These are phyloP conservation scores for Cyberlindnera mississippiensis DNA, from an alignment of 805 yeast species.

Conservation along the genomic window DNA sequence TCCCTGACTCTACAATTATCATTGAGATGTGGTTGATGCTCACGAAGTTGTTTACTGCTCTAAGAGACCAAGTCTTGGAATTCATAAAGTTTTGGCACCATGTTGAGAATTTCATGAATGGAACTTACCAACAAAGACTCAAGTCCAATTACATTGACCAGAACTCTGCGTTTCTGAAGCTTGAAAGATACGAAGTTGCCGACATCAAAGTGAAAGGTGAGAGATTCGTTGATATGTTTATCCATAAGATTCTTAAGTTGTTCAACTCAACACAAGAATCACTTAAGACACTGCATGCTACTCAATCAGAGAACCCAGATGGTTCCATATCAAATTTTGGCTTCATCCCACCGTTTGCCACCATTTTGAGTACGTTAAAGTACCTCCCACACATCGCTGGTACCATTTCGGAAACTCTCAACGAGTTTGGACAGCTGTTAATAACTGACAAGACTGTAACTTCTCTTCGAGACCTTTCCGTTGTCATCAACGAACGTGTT, in stretches of 20 bases:
- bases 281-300: constrained; percentile 9
- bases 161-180: constrained; percentile 34
- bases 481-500: constrained; percentile 39
- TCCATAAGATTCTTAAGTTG: constrained; percentile 28
- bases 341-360: constrained; percentile 61
- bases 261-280: constrained; percentile 32
- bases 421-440: constrained; percentile 41
- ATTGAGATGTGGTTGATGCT: constrained; percentile 58
- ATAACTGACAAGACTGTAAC: constrained; percentile 38
- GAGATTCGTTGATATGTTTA: constrained; percentile 34
- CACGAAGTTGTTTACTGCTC: constrained; percentile 37
- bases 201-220: constrained; percentile 38
- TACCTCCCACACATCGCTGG: constrained; percentile 46
- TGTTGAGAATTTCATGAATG: constrained; percentile 50
- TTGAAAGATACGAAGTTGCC: constrained; percentile 41
- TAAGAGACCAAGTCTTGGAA: constrained; percentile 35
- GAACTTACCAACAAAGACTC: constrained; percentile 38
- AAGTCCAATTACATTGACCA: constrained; percentile 26
- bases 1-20: constrained; percentile 51
- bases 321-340: constrained; percentile 39
- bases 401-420: constrained; percentile 38
- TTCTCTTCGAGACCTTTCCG: constrained; percentile 33
- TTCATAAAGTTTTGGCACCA: constrained; percentile 51
- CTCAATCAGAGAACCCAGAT: constrained; percentile 17
- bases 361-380: constrained; percentile 54